Conservation (phyloP, 179 eudicot genomes). For the Heliamphora ciliata region DNA sequence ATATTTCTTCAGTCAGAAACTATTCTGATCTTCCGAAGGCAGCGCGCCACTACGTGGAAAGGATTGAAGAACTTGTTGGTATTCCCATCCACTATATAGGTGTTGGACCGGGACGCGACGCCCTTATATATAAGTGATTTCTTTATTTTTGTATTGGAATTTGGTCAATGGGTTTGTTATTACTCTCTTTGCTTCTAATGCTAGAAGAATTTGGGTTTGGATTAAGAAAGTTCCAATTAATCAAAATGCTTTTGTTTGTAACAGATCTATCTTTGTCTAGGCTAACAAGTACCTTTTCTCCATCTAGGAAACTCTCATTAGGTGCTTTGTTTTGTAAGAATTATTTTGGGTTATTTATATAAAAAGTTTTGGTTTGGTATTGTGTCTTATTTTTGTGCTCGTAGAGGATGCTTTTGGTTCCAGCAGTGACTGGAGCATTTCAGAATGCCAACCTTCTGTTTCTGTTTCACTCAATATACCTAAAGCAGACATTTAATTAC, state of each 20-base stretch:
- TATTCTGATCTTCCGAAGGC: conserved; percentile 73
- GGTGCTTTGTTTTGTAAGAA: too few relatives aligned
- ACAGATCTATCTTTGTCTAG: too few relatives aligned
- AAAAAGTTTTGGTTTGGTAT: not conserved
- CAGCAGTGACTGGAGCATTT: not conserved
- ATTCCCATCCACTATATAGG: conserved; percentile 86
- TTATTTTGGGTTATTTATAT: not conserved
- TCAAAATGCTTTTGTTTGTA: not conserved
- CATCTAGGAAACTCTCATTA: too few relatives aligned
- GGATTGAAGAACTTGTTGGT: conserved; percentile 87
- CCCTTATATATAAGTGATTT: conserved; percentile 68
- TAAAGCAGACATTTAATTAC: too few relatives aligned
- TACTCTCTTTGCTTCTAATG: too few relatives aligned
- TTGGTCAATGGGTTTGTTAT: too few relatives aligned
- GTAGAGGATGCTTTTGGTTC: not conserved
- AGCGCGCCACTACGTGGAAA: conserved; percentile 64
- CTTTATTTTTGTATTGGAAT: too few relatives aligned
- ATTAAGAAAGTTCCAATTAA: not conserved
- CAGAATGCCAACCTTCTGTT: too few relatives aligned
- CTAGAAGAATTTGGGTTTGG: too few relatives aligned
- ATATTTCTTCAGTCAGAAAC: conserved; percentile 71
- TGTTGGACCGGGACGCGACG: conserved; percentile 91
- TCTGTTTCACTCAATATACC: too few relatives aligned
- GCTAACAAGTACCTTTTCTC: too few relatives aligned
- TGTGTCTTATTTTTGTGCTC: not conserved